Conservation (phyloP, 495 filamentous ascomycete species). For the Rhypophila decipiens region DNA sequence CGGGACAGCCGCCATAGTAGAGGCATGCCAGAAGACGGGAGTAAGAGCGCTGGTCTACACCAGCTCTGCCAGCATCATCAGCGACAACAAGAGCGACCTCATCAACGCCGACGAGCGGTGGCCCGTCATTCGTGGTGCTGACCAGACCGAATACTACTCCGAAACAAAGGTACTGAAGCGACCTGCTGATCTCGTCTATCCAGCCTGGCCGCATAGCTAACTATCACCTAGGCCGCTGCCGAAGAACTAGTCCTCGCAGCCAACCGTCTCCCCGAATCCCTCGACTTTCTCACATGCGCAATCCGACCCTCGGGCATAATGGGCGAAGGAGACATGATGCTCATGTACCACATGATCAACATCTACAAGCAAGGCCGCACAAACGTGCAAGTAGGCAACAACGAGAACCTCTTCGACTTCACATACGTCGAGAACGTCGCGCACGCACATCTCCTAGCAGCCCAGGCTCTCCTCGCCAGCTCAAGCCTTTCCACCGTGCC, state of each 20-base stretch:
- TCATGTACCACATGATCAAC: slow-evolving; percentile 56
- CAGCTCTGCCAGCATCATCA: slow-evolving; percentile 80
- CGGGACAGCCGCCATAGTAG: slow-evolving; percentile 72
- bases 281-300: slow-evolving; percentile 64
- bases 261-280: slow-evolving; percentile 60
- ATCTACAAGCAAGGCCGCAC: slow-evolving; percentile 60
- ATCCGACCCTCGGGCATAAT: slow-evolving; percentile 88
- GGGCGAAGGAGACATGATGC: slow-evolving; percentile 76
- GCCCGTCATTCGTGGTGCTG: slow-evolving; percentile 63
- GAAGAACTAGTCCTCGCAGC: slow-evolving; percentile 78
- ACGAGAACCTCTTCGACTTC: slow-evolving; percentile 84
- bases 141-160: slow-evolving; percentile 85
- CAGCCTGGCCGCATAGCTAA: too few relatives aligned
- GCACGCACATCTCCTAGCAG: slow-evolving; percentile 66
- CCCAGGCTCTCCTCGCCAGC: slow-evolving; percentile 62
- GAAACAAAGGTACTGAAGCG: slow-evolving; percentile 81
- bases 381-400: slow-evolving; percentile 78
- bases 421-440: slow-evolving; percentile 76
- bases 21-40: slow-evolving; percentile 63
- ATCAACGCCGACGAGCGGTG: slow-evolving; percentile 86
- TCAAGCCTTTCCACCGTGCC: slow-evolving; percentile 49
- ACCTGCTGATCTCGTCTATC: too few relatives aligned
- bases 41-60: slow-evolving; percentile 96
- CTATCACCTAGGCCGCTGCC: slow-evolving; percentile 73
- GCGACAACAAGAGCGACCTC: slow-evolving; percentile 72